Base-by-base conservation (phyloP, 441 rosid species). In the Hura crepitans region DNA sequence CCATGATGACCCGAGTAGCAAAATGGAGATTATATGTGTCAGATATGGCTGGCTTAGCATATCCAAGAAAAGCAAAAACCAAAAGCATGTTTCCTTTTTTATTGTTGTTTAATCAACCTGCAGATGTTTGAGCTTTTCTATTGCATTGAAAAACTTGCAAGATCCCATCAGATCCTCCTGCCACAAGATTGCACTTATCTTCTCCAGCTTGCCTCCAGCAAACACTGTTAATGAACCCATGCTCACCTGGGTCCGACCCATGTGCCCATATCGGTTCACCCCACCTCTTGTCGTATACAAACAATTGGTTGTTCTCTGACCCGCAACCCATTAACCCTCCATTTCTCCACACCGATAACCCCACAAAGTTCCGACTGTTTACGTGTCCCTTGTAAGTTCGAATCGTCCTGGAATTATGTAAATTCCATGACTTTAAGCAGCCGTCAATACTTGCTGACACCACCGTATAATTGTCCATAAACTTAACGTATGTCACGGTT, bases 111-210 rank as follows among this genome's bases (percentile, higher is more conserved):
- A n/a, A n/a, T 54, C 15, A 56, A 28, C 20, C 27, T 7, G 9
- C 14, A 1, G 20, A 37, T n/a, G 23, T 11, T 8, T n/a, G 14
- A 12, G 22, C 15, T 33, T 67, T 87, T 70, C 79, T 85, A 77
- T 58, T 74, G 58, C 90, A 90, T 45, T 72, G 37, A 71, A 86
- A 87, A 50, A 85, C 78, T 63, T 83, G 86, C 72, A 93, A 73
- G 71, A 58, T 76, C 42, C 98, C 98, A 72, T 89, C 84, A 1
- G 98, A 93, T 33, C 94, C 97, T n/a, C 97, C 96, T 0, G 96
- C 88, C 6, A 89, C 82, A 6, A 93, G 85, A 5, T 83, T 81
- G 75, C 92, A 87, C 62, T 68, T 60, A 2, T 87, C 91, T 22
- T 80, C 91, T 2, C 63, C 81, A 18, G 68, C 85, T 83, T 85